Evolutionary conservation across 306 rosid species (phyloP).

Genomic region (Luffa aegyptiaca): DNA sequence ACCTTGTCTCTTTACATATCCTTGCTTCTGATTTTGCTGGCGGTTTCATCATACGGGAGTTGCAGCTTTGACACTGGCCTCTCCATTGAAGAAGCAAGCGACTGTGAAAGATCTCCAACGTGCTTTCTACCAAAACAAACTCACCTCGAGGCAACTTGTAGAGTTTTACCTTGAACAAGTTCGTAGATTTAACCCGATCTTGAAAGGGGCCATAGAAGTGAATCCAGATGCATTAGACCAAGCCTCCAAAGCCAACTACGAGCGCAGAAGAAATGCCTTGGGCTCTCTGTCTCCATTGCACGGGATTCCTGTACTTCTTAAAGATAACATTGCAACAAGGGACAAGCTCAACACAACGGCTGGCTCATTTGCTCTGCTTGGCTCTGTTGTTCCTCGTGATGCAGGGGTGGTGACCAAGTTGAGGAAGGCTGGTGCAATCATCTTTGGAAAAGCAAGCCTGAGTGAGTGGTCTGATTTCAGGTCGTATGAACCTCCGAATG

Average conservation of each 20-base stretch:
- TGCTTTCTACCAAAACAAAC: background rate
- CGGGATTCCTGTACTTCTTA: background rate
- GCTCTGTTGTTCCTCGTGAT: background rate
- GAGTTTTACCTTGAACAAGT: background rate
- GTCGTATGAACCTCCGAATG: background rate
- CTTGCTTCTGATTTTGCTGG: background rate
- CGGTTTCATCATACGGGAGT: background rate
- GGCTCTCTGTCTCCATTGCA: background rate
- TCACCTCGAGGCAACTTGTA: background rate
- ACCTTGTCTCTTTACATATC: background rate
- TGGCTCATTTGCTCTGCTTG: background rate
- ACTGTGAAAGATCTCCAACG: background rate
- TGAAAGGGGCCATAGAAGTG: background rate
- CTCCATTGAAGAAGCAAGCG: background rate
- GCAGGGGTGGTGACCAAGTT: background rate
- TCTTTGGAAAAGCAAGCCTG: background rate
- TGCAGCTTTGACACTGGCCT: background rate
- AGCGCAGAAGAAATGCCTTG: background rate
- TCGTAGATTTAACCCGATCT: background rate
- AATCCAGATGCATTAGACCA: background rate
- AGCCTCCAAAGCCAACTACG: background rate
- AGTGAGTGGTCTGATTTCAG: background rate
- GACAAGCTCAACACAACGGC: background rate
- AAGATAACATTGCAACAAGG: background rate
- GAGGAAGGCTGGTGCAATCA: background rate